These are phyloP conservation scores for Sporothrix schenckii DNA, from an alignment of 2,329 filamentous ascomycete genomes.

Conservation along the genomic window DNA sequence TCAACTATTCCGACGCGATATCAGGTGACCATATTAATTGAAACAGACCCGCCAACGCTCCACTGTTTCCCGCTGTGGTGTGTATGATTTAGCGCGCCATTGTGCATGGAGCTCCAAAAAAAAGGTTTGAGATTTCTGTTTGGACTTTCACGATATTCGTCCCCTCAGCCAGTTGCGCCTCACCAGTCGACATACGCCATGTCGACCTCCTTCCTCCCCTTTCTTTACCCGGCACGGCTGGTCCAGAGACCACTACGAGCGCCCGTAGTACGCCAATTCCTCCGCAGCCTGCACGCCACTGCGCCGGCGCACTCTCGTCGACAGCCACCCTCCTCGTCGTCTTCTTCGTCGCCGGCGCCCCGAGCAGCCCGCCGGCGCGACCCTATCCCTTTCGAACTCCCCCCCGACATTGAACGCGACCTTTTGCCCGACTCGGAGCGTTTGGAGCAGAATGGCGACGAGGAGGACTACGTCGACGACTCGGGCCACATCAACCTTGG, in stretches of 20 bases:
- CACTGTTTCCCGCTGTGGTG: slow-evolving; percentile 5
- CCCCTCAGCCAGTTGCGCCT: neutral
- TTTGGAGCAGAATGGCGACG: slow-evolving; percentile 27
- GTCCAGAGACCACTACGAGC: slow-evolving; percentile 49
- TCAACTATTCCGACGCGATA: neutral
- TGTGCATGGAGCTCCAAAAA: slow-evolving; percentile 16
- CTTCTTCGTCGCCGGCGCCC: neutral
- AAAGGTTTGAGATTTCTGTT: neutral
- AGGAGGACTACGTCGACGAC: slow-evolving; percentile 36
- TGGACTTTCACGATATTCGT: neutral
- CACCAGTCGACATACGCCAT: slow-evolving; percentile 41
- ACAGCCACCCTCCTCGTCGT: neutral
- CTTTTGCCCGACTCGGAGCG: slow-evolving; percentile 10
- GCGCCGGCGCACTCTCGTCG: slow-evolving; percentile 25
- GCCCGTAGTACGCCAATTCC: slow-evolving; percentile 37
- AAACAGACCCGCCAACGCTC: neutral
- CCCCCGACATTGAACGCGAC: slow-evolving; percentile 44
- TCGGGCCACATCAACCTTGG: slow-evolving; percentile 10
- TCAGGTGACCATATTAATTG: neutral
- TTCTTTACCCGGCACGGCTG: slow-evolving; percentile 73
- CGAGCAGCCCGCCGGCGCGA: slow-evolving; percentile 36
- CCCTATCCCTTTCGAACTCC: slow-evolving; percentile 58
- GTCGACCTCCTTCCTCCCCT: slow-evolving; percentile 60
- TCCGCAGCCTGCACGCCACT: slow-evolving; percentile 39
- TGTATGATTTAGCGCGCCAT: neutral